Conservation (phyloP, 2,329 filamentous ascomycete species). For the Cladophialophora carrionii region DNA sequence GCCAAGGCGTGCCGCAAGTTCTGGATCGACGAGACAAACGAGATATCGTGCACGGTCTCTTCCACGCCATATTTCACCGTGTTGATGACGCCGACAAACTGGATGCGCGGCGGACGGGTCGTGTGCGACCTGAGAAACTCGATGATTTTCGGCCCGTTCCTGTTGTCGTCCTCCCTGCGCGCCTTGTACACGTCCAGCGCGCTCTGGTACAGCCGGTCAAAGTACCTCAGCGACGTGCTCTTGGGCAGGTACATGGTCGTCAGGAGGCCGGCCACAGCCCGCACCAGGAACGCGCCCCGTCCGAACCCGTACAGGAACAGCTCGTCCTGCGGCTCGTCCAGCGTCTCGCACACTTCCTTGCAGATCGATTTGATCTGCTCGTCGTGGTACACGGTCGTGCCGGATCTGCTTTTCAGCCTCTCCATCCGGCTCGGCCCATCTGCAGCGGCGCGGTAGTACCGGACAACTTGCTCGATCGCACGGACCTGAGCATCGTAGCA, state of each 20-base stretch:
- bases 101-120: slow-evolving; percentile 42
- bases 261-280: slow-evolving; percentile 48
- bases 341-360: slow-evolving; percentile 27
- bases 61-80: slow-evolving; percentile 43
- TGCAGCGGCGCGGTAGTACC: slow-evolving; percentile 31
- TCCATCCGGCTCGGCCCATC: slow-evolving; percentile 29
- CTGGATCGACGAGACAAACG: slow-evolving; percentile 43
- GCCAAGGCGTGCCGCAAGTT: slow-evolving; percentile 48
- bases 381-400: slow-evolving; percentile 25
- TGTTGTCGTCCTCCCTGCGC: slow-evolving; percentile 34
- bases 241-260: slow-evolving; percentile 42
- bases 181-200: slow-evolving; percentile 36
- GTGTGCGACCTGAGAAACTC: slow-evolving; percentile 31
- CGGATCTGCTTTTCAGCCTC: slow-evolving; percentile 29
- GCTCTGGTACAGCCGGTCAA: slow-evolving; percentile 41
- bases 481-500: slow-evolving; percentile 27
- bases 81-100: slow-evolving; percentile 48
- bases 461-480: slow-evolving; percentile 28
- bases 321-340: slow-evolving; percentile 43
- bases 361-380: slow-evolving; percentile 36
- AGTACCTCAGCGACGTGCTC: slow-evolving; percentile 38
- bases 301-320: slow-evolving; percentile 50
- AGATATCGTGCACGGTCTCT: slow-evolving; percentile 40
- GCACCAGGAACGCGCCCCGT: slow-evolving; percentile 48
- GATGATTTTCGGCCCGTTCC: slow-evolving; percentile 32